These are phyloP conservation scores for Colletotrichum sp. DNA, from an alignment of 2,329 filamentous ascomycete genomes.

Conservation along the genomic window DNA sequence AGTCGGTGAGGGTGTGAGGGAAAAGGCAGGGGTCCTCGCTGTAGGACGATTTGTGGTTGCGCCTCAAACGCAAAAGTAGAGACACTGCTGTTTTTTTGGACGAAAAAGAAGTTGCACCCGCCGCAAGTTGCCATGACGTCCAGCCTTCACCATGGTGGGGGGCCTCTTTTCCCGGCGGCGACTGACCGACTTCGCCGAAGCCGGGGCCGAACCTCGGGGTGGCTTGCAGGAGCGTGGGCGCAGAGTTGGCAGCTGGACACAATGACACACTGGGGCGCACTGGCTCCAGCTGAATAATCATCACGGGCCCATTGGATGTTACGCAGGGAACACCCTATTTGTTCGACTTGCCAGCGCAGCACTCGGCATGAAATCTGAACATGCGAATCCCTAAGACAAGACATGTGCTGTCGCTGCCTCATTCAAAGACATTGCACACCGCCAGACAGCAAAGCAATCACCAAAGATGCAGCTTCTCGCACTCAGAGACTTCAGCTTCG, in stretches of 20 bases:
- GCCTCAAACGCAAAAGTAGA: background rate
- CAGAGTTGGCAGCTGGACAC: background rate
- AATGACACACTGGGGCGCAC: background rate
- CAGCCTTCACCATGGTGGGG: background rate
- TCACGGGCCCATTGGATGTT: background rate
- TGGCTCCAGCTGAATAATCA: conserved; percentile 5
- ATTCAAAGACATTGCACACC: background rate
- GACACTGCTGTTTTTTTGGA: background rate
- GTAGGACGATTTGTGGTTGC: background rate
- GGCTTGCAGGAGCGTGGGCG: background rate
- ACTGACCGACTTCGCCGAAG: conserved; percentile 16
- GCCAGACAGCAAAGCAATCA: background rate
- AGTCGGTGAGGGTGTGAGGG: conserved; percentile 17
- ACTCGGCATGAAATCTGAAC: background rate
- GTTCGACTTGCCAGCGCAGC: conserved; percentile 2
- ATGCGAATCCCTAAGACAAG: background rate
- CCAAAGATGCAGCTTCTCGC: background rate
- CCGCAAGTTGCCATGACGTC: conserved; percentile 15
- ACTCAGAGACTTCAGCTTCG: background rate
- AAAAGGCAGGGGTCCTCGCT: conserved; percentile 11
- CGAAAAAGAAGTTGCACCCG: background rate
- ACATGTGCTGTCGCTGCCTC: background rate
- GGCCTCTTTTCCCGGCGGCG: conserved; percentile 8
- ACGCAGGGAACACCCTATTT: conserved; percentile 1
- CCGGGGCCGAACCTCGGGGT: conserved; percentile 18